Base-by-base conservation (phyloP, 208 protist species). In the Histomonas meleagridis region DNA sequence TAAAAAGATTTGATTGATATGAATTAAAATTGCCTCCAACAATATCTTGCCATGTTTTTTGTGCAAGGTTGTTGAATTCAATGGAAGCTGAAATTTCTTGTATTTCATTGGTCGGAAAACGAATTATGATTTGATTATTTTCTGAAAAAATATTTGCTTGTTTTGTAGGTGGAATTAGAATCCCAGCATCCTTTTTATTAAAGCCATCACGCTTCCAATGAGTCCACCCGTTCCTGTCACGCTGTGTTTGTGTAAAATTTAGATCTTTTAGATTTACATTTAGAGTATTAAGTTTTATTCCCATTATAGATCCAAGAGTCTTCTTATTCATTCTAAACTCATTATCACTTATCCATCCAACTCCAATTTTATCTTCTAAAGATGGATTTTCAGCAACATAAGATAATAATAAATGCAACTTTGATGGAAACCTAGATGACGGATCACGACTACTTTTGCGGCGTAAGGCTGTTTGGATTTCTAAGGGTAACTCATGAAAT, bases 271-370 rank as follows among this genome's bases (percentile, higher is more conserved):
- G 28, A 28, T 86, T 86, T 10, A 53, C 43, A 28, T 86, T 86
- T 51, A 86, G 16, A 1, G 76, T 51, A 49, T 86, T 86, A 38
- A 86, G 51, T 86, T 86, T 86, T 2, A 86, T 16, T 3, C 28
- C 76, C 23, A 86, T 43, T 86, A 86, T 32, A n/a, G 51, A 18
- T 38, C 23, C 43, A 18, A 86, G 5, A 2, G 76, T 55, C 23
- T 86, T 51, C 35, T 86, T 86, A 38, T 86, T 43, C 18, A 86
- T 86, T 55, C 46, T 51, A 46, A 86, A 86, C 28, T 86, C 76
- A 23, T 86, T 46, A 55, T 86, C 76, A 49, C 23, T 57, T 23
- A 86, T 43, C 76, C 76, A 86, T 57, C 0, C 10, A 38, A 32
- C 18, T 7, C 76, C 76, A 86, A 86, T 14, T 23, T 1, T 38